Evolutionary conservation across 179 eudicot species (phyloP), one percentile per base, ranked within the genome.

Genomic region (Actinidia polygama): DNA sequence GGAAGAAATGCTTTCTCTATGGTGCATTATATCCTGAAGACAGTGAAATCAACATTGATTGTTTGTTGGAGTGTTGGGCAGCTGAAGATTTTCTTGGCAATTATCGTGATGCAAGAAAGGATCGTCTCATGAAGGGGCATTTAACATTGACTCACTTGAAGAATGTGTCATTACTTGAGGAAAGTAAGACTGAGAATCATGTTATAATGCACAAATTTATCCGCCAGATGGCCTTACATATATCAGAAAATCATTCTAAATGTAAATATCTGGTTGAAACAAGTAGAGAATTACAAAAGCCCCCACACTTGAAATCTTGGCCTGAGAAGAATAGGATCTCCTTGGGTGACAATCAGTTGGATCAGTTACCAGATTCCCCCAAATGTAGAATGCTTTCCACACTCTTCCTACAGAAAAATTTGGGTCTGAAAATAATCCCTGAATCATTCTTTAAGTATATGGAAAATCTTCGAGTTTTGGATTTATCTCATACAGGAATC

Each of bases 351-450:
- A 51, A 18, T 53, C 9, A 50, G 3, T 30, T 86, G 36, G 12
- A 66, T 2, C 71, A 77, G 55, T 79, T 89, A 58, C 89, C 92
- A 18, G 62, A 68, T 7, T 78, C 55, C 19, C 89, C 88, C 0
- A 72, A 73, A n/a, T 82, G 90, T 73, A 50, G 51, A 3, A 47
- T 12, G 30, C 63, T 89, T 76, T 89, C 90, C 30, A 76, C 90
- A 57, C 78, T 89, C 68, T 86, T 89, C 69, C 80, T 89, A 46
- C 92, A 87, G 23, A 81, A 79, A 61, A 87, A 83, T 69, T 66
- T 50, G 24, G 80, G 24, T 4, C 64, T 86, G 8, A 66, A 80
- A 36, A 53, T 0, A 2, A 84, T 89, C 50, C 86, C 88, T 19
- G 50, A 12, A 30, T 83, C 85, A n/a, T 87, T 87, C 71, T 89